phyloP scores from a whole-genome alignment of 352 stramenopile species.

The Phytophthora europaea region DNA sequence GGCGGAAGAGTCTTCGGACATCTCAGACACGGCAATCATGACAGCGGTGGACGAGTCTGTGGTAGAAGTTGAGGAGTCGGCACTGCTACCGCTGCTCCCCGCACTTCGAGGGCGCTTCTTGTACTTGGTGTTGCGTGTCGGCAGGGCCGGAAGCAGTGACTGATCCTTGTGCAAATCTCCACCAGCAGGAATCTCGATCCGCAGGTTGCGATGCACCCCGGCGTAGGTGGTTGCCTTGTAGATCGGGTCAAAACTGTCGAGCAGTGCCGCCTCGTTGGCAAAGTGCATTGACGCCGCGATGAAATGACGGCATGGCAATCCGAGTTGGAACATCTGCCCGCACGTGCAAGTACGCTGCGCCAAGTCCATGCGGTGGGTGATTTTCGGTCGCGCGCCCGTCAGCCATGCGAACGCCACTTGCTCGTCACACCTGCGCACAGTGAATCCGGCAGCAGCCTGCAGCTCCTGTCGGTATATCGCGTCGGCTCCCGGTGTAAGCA shows the following conservation, averaged over 20 bases:
- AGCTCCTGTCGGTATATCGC: slow-evolving; percentile 73
- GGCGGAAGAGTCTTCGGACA: slow-evolving; percentile 26
- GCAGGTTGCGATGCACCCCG: slow-evolving; percentile 66
- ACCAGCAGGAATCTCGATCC: slow-evolving; percentile 81
- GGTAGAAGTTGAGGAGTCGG: slow-evolving; percentile 7
- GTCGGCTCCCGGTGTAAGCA: slow-evolving; percentile 74
- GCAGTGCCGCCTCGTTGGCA: slow-evolving; percentile 58
- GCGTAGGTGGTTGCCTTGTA: slow-evolving; percentile 77
- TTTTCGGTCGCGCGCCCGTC: slow-evolving; percentile 70
- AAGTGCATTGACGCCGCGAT: slow-evolving; percentile 77
- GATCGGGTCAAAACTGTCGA: slow-evolving; percentile 74
- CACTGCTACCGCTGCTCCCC: slow-evolving; percentile 17
- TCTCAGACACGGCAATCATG: slow-evolving; percentile 19
- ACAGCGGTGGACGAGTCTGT: slow-evolving; percentile 5
- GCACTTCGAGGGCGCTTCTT: slow-evolving; percentile 64
- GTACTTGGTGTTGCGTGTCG: slow-evolving; percentile 60
- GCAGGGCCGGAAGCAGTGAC: slow-evolving; percentile 63
- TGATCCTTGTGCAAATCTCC: slow-evolving; percentile 80
- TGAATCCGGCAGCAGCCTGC: slow-evolving; percentile 63
- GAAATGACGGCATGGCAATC: slow-evolving; percentile 82
- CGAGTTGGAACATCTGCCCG: slow-evolving; percentile 74
- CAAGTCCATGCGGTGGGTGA: slow-evolving; percentile 75
- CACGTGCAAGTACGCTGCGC: slow-evolving; percentile 74
- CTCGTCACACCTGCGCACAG: slow-evolving; percentile 73
- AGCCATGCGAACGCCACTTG: slow-evolving; percentile 81